phyloP scores from a whole-genome alignment of 2,329 filamentous ascomycete species.

The Penicillium sclerotiorum region DNA sequence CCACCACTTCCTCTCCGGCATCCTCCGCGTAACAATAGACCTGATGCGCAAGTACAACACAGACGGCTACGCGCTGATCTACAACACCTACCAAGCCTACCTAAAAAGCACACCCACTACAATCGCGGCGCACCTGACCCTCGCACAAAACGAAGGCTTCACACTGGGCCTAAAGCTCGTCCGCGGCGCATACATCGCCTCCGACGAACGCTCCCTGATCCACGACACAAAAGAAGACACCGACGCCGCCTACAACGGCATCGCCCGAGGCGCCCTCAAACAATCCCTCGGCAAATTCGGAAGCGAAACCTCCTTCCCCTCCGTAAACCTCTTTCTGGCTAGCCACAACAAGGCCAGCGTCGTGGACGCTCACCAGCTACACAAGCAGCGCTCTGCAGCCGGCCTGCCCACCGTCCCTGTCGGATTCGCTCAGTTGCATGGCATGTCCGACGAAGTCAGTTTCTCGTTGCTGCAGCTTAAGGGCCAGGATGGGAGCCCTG shows the following conservation, averaged over 20 bases:
- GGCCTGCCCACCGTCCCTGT: constrained; percentile 51
- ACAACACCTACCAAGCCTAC: constrained; percentile 79
- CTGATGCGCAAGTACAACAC: constrained; percentile 78
- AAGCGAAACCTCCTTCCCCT: constrained; percentile 51
- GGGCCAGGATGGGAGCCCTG: constrained; percentile 37
- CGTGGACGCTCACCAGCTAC: constrained; percentile 52
- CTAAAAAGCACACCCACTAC: constrained; percentile 64
- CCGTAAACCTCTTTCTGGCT: constrained; percentile 70
- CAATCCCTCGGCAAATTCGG: constrained; percentile 41
- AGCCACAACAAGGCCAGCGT: constrained; percentile 81
- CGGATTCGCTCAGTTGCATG: constrained; percentile 60
- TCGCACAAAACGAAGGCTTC: constrained; percentile 63
- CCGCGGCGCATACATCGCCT: constrained; percentile 71
- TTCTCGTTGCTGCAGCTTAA: constrained; percentile 54
- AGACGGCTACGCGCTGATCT: constrained; percentile 67
- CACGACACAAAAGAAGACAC: constrained; percentile 73
- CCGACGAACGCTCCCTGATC: constrained; percentile 70
- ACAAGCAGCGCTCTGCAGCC: constrained; percentile 47
- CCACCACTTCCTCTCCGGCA: constrained; percentile 73
- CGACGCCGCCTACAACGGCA: constrained; percentile 72
- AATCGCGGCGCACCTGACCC: constrained; percentile 62
- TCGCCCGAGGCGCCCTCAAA: constrained; percentile 68
- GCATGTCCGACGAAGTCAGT: constrained; percentile 65
- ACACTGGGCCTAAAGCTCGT: constrained; percentile 75
- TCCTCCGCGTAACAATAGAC: constrained; percentile 77